phyloP scores from a whole-genome alignment of 305 asterid genomes.

The Lippia alba region DNA sequence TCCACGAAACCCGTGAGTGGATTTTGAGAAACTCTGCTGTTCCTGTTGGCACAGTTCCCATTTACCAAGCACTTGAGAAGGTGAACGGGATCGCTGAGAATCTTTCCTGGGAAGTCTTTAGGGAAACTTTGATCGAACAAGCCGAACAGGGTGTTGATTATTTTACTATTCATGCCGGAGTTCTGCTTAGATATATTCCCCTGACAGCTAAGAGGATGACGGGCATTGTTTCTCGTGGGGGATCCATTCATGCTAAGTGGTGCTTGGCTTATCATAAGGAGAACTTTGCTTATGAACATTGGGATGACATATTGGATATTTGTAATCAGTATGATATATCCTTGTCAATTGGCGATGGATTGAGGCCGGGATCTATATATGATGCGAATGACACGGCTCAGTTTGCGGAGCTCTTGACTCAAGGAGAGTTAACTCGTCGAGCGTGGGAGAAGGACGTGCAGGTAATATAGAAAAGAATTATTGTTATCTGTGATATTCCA shows the following conservation, averaged over 20 bases:
- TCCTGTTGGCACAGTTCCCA: slow-evolving; percentile 95
- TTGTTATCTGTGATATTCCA: not conserved
- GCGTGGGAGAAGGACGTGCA: slow-evolving; percentile 99
- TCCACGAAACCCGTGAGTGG: slow-evolving; percentile 98
- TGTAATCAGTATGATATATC: slow-evolving; percentile 93
- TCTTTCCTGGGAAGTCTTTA: slow-evolving; percentile 86
- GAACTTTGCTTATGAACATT: slow-evolving; percentile 94
- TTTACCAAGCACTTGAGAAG: slow-evolving; percentile 94
- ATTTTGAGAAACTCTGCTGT: slow-evolving; percentile 95
- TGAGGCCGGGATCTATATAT: slow-evolving; percentile 95
- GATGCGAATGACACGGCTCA: slow-evolving; percentile 97
- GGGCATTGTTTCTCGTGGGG: slow-evolving; percentile 98
- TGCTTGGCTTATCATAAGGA: slow-evolving; percentile 92
- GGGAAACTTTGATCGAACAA: slow-evolving; percentile 90
- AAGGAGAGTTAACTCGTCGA: slow-evolving; percentile 89
- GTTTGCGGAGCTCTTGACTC: slow-evolving; percentile 94
- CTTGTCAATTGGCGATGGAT: slow-evolving; percentile 91
- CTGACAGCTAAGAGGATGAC: slow-evolving; percentile 92
- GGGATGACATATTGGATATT: slow-evolving; percentile 94
- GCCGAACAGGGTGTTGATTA: slow-evolving; percentile 99
- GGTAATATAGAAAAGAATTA: slow-evolving; percentile 43
- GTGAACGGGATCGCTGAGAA: slow-evolving; percentile 94
- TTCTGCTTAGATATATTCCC: slow-evolving; percentile 89
- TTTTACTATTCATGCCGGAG: slow-evolving; percentile 97
- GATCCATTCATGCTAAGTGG: slow-evolving; percentile 99